Evolutionary conservation across 2,329 filamentous ascomycete genomes (phyloP), one percentile per base, ranked within the genome.

Genomic region (Fusarium tupiense): DNA sequence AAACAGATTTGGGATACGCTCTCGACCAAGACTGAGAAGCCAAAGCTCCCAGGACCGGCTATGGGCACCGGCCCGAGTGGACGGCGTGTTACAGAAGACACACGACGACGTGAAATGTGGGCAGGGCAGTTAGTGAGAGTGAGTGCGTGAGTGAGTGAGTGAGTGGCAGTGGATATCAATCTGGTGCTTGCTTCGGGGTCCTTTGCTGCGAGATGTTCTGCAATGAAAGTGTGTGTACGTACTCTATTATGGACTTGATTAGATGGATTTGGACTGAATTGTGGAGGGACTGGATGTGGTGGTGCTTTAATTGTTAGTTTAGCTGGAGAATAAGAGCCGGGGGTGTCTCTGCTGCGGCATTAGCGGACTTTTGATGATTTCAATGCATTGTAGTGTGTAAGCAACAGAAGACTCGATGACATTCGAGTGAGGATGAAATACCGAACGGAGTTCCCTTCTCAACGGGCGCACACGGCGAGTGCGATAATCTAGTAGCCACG

Each of bases 31-130:
- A 31, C 20, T 31, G 20, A 58, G 47, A 61, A 54, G 44, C 52
- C 64, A 66, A 60, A 64, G 40, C n/a, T 64, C 52, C 47, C 43
- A 67, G 64, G 59, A 58, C 61, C 31, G 53, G 50, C 47, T 71
- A 52, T 76, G 57, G 70, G 31, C 59, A 64, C 63, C 65, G 53
- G 65, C 47, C 61, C 59, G 60, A 76, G 67, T 72, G 71, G 64
- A 71, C 60, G 64, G 61, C 64, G 64, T 64, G 62, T 74, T 57
- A 64, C 61, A 69, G 50, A 41, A 49, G 58, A 61, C 41, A 54
- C 50, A 74, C 41, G 41, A 59, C 54, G 49, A 70, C 46, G 43
- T 53, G 46, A 54, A 65, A 52, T 72, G 68, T 64, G 49, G 49
- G 17, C 49, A 52, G 31, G 29, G 31, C 49, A 52, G 13, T 33